phyloP scores from a whole-genome alignment of 805 yeast genomes.

The Spathaspora gorwiae region DNA sequence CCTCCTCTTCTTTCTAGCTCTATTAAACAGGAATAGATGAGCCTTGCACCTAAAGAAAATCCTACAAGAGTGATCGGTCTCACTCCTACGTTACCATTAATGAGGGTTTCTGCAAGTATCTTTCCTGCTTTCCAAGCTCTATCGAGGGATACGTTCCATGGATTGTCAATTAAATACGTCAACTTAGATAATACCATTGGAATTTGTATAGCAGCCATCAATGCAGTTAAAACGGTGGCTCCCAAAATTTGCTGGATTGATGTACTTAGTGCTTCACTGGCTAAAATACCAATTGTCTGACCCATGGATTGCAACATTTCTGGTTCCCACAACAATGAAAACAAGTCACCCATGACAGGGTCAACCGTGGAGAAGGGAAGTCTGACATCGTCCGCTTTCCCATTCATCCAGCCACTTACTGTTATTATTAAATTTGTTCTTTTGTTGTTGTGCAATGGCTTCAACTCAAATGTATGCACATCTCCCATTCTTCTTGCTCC shows the following conservation, averaged over 20 bases:
- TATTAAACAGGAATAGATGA: conserved; percentile 82
- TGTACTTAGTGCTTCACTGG: conserved; percentile 88
- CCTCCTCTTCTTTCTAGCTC: conserved; percentile 85
- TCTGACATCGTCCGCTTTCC: conserved; percentile 91
- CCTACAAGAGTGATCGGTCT: conserved; percentile 92
- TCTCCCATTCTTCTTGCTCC: conserved; percentile 86
- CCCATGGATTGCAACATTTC: conserved; percentile 95
- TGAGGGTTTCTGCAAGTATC: conserved; percentile 84
- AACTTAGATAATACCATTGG: conserved; percentile 90
- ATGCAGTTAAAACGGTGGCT: conserved; percentile 79
- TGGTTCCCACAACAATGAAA: conserved; percentile 94
- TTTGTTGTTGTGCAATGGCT: conserved; percentile 87
- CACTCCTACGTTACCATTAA: conserved; percentile 83
- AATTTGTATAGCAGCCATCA: conserved; percentile 88
- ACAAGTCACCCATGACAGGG: conserved; percentile 95
- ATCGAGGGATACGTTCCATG: conserved; percentile 96
- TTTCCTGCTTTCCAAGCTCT: conserved; percentile 96
- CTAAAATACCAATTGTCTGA: conserved; percentile 88
- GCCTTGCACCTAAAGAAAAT: conserved; percentile 88
- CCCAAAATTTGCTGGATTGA: conserved; percentile 95
- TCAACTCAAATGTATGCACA: conserved; percentile 88
- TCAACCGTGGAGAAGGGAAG: conserved; percentile 95
- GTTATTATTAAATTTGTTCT: conserved; percentile 83
- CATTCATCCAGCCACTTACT: conserved; percentile 97
- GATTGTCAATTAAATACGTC: conserved; percentile 87